Evolutionary conservation across 2,329 filamentous ascomycete genomes (phyloP).

Genomic region (Huntiella bhutanensis): DNA sequence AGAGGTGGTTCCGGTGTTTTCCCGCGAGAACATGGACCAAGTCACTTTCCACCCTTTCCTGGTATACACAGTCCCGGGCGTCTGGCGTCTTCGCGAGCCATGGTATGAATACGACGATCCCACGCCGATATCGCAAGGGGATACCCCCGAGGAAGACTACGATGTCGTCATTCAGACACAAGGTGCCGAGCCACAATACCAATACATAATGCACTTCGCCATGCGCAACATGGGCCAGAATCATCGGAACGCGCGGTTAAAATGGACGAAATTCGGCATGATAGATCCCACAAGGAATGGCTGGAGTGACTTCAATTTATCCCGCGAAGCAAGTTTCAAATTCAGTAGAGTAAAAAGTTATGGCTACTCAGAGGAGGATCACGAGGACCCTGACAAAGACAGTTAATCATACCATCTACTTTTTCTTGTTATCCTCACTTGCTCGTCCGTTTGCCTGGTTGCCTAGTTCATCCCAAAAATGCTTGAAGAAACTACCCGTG

Average conservation of each 20-base stretch:
- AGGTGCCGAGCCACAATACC: slow-evolving; percentile 59
- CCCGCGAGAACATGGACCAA: slow-evolving; percentile 43
- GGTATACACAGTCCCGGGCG: slow-evolving; percentile 37
- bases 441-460: not conserved
- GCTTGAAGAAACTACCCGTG: slow-evolving; percentile 21
- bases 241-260: slow-evolving; percentile 63
- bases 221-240: slow-evolving; percentile 45
- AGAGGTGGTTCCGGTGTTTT: slow-evolving; percentile 76
- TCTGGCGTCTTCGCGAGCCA: slow-evolving; percentile 25
- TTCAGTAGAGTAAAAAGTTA: slow-evolving; percentile 50
- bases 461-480: slow-evolving; percentile 21
- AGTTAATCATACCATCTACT: no score
- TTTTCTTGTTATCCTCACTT: not conserved
- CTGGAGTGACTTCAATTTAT: slow-evolving; percentile 59
- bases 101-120: slow-evolving; percentile 18
- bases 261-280: slow-evolving; percentile 41
- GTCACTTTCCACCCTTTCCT: slow-evolving; percentile 19
- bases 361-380: slow-evolving; percentile 23
- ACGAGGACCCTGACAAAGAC: not conserved
- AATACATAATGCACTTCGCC: slow-evolving; percentile 63
- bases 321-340: slow-evolving; percentile 46
- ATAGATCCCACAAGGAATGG: slow-evolving; percentile 35
- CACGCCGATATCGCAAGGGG: slow-evolving; percentile 5
- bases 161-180: slow-evolving; percentile 74
- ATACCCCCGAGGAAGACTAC: slow-evolving; percentile 32